Conservation (phyloP, 352 stramenopile genomes). For the Pythium graminicola region DNA sequence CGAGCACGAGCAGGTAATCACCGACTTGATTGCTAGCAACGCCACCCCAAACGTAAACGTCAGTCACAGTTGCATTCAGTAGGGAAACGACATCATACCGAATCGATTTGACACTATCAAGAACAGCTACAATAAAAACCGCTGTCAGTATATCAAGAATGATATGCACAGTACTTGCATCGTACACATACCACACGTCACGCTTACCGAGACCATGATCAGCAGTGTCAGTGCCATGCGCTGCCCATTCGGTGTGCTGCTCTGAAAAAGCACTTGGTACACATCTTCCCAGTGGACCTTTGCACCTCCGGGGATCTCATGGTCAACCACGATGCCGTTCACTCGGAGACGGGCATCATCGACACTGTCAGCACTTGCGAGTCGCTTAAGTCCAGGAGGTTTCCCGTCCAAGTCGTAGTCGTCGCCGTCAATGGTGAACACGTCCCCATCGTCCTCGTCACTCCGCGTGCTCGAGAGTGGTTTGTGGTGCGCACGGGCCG, state of each 20-base stretch:
- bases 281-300: conserved; percentile 59
- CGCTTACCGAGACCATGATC: conserved; percentile 61
- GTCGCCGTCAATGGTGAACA: conserved; percentile 22
- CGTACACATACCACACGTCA: conserved; percentile 35
- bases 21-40: conserved; percentile 46
- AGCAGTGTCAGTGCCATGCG: conserved; percentile 57
- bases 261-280: conserved; percentile 71
- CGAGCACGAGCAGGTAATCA: conserved; percentile 53
- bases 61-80: not conserved
- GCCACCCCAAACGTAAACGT: not conserved
- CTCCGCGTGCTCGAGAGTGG: conserved; percentile 16
- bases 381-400: conserved; percentile 21
- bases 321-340: conserved; percentile 67
- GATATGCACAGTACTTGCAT: not conserved
- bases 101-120: conserved; percentile 67
- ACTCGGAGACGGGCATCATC: conserved; percentile 60
- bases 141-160: not conserved
- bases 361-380: conserved; percentile 20
- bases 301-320: conserved; percentile 56
- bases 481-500: conserved; percentile 22
- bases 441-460: conserved; percentile 22
- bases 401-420: conserved; percentile 36
- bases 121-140: conserved; percentile 30
- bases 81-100: conserved; percentile 25
- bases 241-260: conserved; percentile 60